Conservation (phyloP, 1,284 basidiomycete genomes). For the Limonomyces culmigenus region DNA sequence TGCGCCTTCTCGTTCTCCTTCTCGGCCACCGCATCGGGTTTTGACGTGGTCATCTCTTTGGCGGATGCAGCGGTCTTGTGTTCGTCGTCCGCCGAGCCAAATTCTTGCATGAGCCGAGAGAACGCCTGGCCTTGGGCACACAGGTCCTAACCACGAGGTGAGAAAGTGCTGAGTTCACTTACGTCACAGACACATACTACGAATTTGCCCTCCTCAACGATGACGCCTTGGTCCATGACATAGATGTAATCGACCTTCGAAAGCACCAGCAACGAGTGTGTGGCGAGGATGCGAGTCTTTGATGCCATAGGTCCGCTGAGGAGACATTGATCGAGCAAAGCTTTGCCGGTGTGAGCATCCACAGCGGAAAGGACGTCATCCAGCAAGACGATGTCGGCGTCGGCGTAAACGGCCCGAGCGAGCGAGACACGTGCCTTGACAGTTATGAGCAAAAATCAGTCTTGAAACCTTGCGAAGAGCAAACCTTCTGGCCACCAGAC, state of each 20-base stretch:
- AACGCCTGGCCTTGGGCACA: background rate
- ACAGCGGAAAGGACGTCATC: constrained; percentile 70
- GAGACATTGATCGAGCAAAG: constrained; percentile 44
- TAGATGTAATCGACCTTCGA: constrained; percentile 48
- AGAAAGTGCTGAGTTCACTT: background rate
- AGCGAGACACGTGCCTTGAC: constrained; percentile 35
- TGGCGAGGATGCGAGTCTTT: constrained; percentile 55
- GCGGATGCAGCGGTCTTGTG: no score
- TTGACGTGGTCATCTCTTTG: no score
- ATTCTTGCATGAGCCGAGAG: background rate
- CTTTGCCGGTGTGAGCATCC: constrained; percentile 55
- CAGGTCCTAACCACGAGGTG: background rate
- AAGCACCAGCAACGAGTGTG: constrained; percentile 60
- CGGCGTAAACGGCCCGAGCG: constrained; percentile 54
- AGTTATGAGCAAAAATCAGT: background rate
- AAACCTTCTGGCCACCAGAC: constrained; percentile 45
- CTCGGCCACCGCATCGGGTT: background rate
- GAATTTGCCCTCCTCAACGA: constrained; percentile 54
- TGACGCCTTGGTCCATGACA: constrained; percentile 35
- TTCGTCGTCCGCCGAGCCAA: background rate
- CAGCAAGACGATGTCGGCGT: constrained; percentile 53
- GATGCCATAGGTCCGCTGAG: constrained; percentile 36
- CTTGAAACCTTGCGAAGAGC: constrained; percentile 11
- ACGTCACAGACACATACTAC: background rate
- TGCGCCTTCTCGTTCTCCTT: background rate